Conservation (phyloP, 192 early-diverging fungal species). For the Mortierella claussenii region DNA sequence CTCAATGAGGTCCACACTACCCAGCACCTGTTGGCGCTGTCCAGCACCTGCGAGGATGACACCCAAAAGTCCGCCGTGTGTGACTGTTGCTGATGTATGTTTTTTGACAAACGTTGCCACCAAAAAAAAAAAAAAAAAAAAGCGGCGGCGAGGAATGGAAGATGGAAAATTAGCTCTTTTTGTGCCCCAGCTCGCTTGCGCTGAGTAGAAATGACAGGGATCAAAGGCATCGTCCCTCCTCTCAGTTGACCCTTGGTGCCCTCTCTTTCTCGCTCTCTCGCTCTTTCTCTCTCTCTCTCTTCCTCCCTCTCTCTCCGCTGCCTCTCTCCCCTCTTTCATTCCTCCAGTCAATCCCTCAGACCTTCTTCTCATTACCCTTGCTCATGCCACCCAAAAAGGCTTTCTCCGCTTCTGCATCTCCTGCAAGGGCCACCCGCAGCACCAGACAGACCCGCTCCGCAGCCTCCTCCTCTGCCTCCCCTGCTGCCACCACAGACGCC, state of each 20-base stretch:
- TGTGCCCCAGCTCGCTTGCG: no score
- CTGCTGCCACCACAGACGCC: background rate
- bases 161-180: background rate
- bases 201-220: no score
- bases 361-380: background rate
- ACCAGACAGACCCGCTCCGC: conserved; percentile 10
- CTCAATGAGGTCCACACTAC: no score
- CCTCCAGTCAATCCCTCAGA: background rate
- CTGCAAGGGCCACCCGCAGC: conserved; percentile 11
- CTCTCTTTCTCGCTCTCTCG: no score
- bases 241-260: no score
- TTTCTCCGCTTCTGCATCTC: background rate
- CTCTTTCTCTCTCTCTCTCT: background rate
- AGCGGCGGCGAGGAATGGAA: background rate
- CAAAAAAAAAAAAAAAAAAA: conserved; percentile 1
- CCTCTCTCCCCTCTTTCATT: background rate
- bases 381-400: conserved; percentile 48
- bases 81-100: background rate
- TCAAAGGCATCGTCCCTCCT: no score
- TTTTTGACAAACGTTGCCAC: conserved; percentile 26
- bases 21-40: no score
- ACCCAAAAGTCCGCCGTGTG: no score
- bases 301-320: background rate
- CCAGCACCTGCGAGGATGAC: no score
- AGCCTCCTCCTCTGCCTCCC: background rate